Conservation (phyloP, 139 green algal genomes). For the Volvox reticuliferus region DNA sequence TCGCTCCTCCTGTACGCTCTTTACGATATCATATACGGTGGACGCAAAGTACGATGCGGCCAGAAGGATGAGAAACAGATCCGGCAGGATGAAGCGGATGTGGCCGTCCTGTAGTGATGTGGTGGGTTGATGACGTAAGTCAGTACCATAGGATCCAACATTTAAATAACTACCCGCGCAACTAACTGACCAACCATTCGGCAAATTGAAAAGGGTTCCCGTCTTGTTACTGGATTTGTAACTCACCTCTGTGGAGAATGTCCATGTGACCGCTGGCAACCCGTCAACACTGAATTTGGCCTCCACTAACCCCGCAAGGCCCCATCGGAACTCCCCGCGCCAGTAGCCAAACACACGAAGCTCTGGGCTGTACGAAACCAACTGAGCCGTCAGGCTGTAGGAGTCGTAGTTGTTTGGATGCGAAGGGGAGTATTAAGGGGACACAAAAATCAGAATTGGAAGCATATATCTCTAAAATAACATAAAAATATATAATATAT, state of each 20-base stretch:
- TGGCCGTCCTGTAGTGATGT: not conserved
- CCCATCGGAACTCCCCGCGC: constrained; percentile 1
- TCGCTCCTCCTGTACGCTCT: constrained; percentile 13
- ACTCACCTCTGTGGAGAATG: not conserved
- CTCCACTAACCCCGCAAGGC: not conserved
- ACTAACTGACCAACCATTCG: too few relatives aligned
- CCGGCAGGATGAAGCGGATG: not conserved
- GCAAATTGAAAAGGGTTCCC: too few relatives aligned
- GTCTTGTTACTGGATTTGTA: too few relatives aligned
- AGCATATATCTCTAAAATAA: too few relatives aligned
- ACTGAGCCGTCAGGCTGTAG: constrained; percentile 28
- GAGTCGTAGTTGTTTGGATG: not conserved
- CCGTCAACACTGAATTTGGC: not conserved
- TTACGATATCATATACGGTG: not conserved
- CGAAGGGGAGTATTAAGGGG: too few relatives aligned
- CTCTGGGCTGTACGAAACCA: constrained; percentile 33
- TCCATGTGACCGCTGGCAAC: constrained; percentile 35
- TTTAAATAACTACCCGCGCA: too few relatives aligned
- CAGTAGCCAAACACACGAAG: constrained; percentile 22
- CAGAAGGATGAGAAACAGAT: constrained; percentile 22
- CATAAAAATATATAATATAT: too few relatives aligned
- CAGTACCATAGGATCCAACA: too few relatives aligned
- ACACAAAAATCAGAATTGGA: too few relatives aligned
- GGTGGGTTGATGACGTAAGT: not conserved
- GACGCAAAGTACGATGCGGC: not conserved